phyloP scores from a whole-genome alignment of 345 rosid species.

The Aquilaria malaccensis region DNA sequence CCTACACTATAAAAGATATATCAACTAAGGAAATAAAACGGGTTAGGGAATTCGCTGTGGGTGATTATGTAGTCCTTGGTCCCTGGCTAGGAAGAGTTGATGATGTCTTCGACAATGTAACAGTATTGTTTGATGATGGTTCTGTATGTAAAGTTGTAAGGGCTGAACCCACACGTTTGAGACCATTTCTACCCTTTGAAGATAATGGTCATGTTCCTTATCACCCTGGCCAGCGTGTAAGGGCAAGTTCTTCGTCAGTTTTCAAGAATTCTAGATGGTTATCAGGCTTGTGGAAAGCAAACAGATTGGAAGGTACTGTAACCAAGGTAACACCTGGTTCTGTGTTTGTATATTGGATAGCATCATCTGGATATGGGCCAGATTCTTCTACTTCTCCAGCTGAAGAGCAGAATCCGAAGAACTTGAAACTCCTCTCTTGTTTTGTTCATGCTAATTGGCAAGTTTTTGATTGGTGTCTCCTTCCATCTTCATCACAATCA shows the following conservation, averaged over 20 bases:
- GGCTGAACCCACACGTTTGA: constrained; percentile 76
- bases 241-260: constrained; percentile 75
- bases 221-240: constrained; percentile 94
- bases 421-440: constrained; percentile 76
- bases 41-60: constrained; percentile 76
- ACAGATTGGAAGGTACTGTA: constrained; percentile 87
- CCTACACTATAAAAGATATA: constrained; percentile 39
- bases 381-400: constrained; percentile 83
- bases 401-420: constrained; percentile 88
- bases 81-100: constrained; percentile 96
- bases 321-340: constrained; percentile 84
- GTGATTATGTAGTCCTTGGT: constrained; percentile 85
- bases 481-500: constrained; percentile 40
- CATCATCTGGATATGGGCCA: constrained; percentile 90
- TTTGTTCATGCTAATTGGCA: constrained; percentile 94
- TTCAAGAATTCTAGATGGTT: constrained; percentile 81
- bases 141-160: constrained; percentile 79
- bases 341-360: constrained; percentile 89
- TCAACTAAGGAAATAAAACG: constrained; percentile 73
- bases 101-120: constrained; percentile 91
- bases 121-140: constrained; percentile 92
- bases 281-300: constrained; percentile 84
- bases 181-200: constrained; percentile 68
- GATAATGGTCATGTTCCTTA: constrained; percentile 80
- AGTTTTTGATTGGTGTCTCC: constrained; percentile 89